Evolutionary conservation across 1,284 basidiomycete species (phyloP), one percentile per base, ranked within the genome.

Genomic region (Cryptococcus sp.): DNA sequence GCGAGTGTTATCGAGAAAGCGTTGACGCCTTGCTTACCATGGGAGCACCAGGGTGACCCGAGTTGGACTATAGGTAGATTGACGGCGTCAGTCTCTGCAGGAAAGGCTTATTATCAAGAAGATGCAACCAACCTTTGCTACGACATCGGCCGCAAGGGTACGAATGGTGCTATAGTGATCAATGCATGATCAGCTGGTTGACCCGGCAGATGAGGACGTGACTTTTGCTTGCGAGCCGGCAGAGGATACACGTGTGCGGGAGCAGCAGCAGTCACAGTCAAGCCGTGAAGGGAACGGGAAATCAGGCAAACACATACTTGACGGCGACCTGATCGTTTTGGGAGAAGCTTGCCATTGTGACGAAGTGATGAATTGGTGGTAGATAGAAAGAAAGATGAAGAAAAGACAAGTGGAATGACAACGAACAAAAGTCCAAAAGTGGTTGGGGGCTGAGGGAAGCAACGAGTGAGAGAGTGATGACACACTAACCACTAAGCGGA

Each of bases 1-100:
- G 50, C n/a, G 43, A 17, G 25, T 35, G 22, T 19, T 19, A 40
- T 22, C 38, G 50, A 25, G 40, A 43, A 43, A 47, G 10, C 41
- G 42, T 13, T 13, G 40, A 39, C 20, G 13, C 23, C 53, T 2
- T 59, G 72, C 80, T 74, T 71, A 69, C 81, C 90, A 94, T 88
- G 55, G 92, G 92, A 50, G 91, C 92, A 80, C 91, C 90, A 61
- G 91, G 91, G 81, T 93, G 91, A 62, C 91, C 91, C 70, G 91
- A 93, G 85, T 95, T 95, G 73, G 92, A 87, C 81, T 91, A 86
- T 20, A 19, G 8, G 27, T 17, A 16, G 19, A 35, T 10, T 10
- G 30, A 35, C 30, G 13, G 7, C 16, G 60, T 79, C 84, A 51
- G 89, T 86, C 85, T 81, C 81, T 50, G 5, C 25, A 22, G 38